Conservation (phyloP, 2,329 filamentous ascomycete species). For the Aspergillus ruber region DNA sequence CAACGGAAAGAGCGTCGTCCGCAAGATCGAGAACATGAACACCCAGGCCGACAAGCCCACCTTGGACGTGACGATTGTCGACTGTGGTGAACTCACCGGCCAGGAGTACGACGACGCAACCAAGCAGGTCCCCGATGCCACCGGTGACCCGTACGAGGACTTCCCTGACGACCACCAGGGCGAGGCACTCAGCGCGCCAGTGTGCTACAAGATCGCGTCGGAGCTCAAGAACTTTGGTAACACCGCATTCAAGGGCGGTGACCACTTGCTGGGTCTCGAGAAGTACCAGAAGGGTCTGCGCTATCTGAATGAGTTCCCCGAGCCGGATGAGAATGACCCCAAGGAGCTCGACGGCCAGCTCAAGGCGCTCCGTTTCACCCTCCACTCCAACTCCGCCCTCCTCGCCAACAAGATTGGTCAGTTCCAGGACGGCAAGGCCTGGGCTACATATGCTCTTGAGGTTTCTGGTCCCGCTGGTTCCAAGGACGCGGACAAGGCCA, state of each 20-base stretch:
- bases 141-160: constrained; percentile 90
- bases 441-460: constrained; percentile 67
- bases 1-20: constrained; percentile 82
- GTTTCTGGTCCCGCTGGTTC: constrained; percentile 53
- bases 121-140: constrained; percentile 66
- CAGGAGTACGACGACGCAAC: constrained; percentile 61
- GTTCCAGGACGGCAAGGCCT: constrained; percentile 63
- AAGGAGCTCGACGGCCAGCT: constrained; percentile 61
- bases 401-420: constrained; percentile 72
- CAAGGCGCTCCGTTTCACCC: constrained; percentile 68
- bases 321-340: constrained; percentile 61
- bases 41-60: constrained; percentile 73
- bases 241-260: constrained; percentile 76
- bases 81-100: constrained; percentile 80
- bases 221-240: constrained; percentile 91
- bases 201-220: constrained; percentile 70
- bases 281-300: constrained; percentile 94
- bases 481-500: constrained; percentile 71
- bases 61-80: constrained; percentile 65
- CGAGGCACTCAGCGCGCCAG: constrained; percentile 57
- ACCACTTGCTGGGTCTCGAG: constrained; percentile 64
- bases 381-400: constrained; percentile 84
- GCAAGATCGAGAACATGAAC: constrained; percentile 78
- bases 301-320: constrained; percentile 80
- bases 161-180: constrained; percentile 76